Percentiles rank a stretch among this genome's conserved stretches.
Conservation (phyloP, 345 rosid species). For the Bretschneidera sinensis region DNA sequence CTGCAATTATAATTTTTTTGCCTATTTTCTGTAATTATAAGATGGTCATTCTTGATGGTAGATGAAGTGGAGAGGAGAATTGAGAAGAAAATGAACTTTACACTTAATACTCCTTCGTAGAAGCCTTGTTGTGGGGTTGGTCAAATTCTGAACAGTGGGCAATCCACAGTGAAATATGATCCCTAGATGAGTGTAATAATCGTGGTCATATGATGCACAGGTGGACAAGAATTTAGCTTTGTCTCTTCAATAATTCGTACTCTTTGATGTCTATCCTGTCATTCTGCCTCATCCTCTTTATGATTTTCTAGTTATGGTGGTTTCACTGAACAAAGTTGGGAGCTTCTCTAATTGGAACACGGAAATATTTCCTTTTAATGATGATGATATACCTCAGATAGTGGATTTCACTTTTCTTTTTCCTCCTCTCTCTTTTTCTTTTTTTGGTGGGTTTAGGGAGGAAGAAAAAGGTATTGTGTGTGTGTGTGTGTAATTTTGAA, state of each 20-base stretch:
- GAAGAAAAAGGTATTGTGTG: background rate
- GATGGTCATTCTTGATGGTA: too few relatives aligned
- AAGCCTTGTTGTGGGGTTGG: background rate
- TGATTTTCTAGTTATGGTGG: constrained; percentile 17
- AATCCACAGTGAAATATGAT: constrained; percentile 6
- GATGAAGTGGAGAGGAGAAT: background rate
- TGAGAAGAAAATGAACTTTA: background rate
- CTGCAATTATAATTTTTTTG: background rate
- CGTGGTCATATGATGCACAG: constrained; percentile 15
- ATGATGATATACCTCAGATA: too few relatives aligned
- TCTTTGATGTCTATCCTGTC: constrained; percentile 3
- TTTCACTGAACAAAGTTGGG: constrained; percentile 8
- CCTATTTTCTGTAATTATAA: too few relatives aligned
- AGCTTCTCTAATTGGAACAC: constrained; percentile 3
- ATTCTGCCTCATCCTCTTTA: constrained; percentile 9
- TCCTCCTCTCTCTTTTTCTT: too few relatives aligned
- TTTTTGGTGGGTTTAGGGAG: background rate
- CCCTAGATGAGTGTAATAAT: background rate
- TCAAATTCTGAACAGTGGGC: background rate
- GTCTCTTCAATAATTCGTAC: constrained; percentile 14
- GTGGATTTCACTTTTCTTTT: too few relatives aligned
- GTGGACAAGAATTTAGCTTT: constrained; percentile 15
- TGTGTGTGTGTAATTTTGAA: background rate
- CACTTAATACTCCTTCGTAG: too few relatives aligned
- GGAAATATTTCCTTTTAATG: background rate